Conservation (phyloP, 176 grass and related monocot genomes). For the Eremochloa ophiuroides region DNA sequence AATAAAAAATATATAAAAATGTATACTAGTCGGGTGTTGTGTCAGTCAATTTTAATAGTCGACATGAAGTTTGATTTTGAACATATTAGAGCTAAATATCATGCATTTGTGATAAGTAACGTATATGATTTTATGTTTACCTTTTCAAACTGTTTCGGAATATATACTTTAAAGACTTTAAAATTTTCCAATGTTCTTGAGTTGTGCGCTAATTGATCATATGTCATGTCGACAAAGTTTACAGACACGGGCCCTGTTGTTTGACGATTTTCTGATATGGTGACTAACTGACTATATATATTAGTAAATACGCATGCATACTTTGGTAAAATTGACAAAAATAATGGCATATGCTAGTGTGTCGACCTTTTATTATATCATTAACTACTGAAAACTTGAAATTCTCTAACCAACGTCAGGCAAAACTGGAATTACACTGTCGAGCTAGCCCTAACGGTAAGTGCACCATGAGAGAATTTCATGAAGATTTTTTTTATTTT, state of each 20-base stretch:
- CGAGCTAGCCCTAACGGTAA: no score
- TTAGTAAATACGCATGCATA: no score
- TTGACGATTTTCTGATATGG: background rate
- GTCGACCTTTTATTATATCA: background rate
- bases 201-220: background rate
- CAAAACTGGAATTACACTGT: no score
- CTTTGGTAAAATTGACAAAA: background rate
- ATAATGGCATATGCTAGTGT: background rate
- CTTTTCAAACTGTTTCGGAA: background rate
- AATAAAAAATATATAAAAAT: background rate
- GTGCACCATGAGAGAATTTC: no score
- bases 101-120: background rate
- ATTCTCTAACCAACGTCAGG: no score
- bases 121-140: background rate
- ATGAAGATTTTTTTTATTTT: no score
- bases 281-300: background rate
- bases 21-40: background rate
- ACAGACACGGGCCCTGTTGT: background rate
- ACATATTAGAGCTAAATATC: background rate
- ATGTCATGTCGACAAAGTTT: background rate
- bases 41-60: background rate
- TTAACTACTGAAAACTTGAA: no score
- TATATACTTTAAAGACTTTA: background rate
- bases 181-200: background rate
- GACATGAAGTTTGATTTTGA: background rate